Conservation (phyloP, 23 red algal genomes). For the Chondrus crispus region DNA sequence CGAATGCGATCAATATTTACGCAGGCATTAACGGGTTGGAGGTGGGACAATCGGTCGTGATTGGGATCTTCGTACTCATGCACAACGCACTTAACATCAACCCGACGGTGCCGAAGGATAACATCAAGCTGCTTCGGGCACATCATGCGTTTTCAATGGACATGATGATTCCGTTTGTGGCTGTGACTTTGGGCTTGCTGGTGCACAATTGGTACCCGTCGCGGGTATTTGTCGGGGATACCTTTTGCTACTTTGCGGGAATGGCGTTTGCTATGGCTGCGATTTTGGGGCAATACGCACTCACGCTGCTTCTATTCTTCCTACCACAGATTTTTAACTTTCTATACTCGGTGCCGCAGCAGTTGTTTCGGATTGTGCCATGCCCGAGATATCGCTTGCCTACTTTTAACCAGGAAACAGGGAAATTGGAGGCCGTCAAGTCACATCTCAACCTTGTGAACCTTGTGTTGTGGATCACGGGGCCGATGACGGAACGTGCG, state of each 20-base stretch:
- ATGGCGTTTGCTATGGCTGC: slow-evolving; percentile 98
- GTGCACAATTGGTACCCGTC: slow-evolving; percentile 96
- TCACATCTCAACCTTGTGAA: slow-evolving; percentile 93
- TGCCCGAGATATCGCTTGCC: slow-evolving; percentile 98
- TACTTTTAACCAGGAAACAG: slow-evolving; percentile 72
- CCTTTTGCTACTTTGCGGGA: slow-evolving; percentile 99
- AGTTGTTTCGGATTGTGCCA: slow-evolving; percentile 86
- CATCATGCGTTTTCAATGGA: slow-evolving; percentile 95
- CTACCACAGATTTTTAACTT: slow-evolving; percentile 99
- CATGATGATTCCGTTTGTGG: slow-evolving; percentile 86
- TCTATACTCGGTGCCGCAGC: slow-evolving; percentile 92
- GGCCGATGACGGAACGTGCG: slow-evolving; percentile 84
- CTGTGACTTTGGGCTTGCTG: slow-evolving; percentile 70
- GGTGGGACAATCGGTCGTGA: slow-evolving; percentile 90
- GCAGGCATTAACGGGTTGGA: slow-evolving; percentile 99
- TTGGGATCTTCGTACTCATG: slow-evolving; percentile 71
- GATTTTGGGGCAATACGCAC: slow-evolving; percentile 92
- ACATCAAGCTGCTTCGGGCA: slow-evolving; percentile 66
- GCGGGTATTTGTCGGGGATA: slow-evolving; percentile 94
- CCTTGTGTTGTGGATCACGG: slow-evolving; percentile 70
- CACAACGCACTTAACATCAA: slow-evolving; percentile 90
- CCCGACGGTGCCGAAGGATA: slow-evolving; percentile 61
- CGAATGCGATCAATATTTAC: slow-evolving; percentile 99
- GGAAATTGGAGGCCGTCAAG: slow-evolving; percentile 77
- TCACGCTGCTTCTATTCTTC: slow-evolving; percentile 92